Conservation (phyloP, 257 asterid genomes). For the Plantago elongata region DNA sequence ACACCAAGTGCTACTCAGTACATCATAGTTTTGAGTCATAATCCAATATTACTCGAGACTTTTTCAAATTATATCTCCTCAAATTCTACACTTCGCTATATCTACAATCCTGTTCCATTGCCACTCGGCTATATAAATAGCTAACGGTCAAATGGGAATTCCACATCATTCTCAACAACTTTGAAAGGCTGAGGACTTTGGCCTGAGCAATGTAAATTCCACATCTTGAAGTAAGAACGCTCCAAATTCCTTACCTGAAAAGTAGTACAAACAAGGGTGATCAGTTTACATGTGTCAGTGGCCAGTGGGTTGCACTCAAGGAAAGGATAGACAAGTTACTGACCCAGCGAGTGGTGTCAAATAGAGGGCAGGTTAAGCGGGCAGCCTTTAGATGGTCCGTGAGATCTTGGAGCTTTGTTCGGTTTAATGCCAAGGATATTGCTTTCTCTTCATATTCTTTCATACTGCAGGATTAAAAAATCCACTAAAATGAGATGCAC, state of each 20-base stretch:
- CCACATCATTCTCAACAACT: constrained; percentile 67
- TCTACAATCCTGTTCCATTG: constrained; percentile 28
- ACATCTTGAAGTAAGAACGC: constrained; percentile 87
- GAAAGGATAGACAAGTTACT: constrained; percentile 22
- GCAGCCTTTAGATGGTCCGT: constrained; percentile 73
- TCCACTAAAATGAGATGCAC: constrained; percentile 11
- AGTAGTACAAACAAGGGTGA: background rate
- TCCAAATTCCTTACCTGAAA: constrained; percentile 87
- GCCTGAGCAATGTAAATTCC: constrained; percentile 84
- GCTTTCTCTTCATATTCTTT: constrained; percentile 95
- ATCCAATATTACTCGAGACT: constrained; percentile 1
- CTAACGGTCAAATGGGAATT: constrained; percentile 62
- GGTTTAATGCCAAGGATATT: constrained; percentile 70
- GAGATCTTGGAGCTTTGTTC: constrained; percentile 76
- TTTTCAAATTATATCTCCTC: background rate
- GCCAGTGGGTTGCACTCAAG: too few relatives aligned
- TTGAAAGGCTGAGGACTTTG: constrained; percentile 84
- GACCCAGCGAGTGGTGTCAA: constrained; percentile 94
- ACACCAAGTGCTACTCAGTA: background rate
- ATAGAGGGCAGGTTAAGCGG: constrained; percentile 77
- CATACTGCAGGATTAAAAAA: constrained; percentile 45
- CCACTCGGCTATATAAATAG: background rate
- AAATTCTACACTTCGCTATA: constrained; percentile 27
- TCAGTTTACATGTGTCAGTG: background rate
- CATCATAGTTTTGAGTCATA: background rate